phyloP scores from a whole-genome alignment of 441 rosid genomes.

The Populus hybrid region DNA sequence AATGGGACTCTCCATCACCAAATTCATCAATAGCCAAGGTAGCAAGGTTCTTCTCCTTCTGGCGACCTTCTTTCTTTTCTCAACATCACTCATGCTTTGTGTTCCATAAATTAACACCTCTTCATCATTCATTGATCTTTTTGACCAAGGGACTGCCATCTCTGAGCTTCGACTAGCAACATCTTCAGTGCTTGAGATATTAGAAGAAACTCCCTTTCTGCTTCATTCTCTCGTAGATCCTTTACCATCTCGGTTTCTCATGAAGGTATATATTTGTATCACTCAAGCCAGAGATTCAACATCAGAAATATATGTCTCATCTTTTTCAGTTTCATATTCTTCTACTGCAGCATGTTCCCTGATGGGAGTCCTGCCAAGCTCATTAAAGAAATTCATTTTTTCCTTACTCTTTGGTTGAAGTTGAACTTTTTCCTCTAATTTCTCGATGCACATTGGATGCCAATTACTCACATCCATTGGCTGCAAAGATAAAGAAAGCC shows the following conservation, averaged over 20 bases:
- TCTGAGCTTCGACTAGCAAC: not conserved
- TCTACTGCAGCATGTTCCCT: not conserved
- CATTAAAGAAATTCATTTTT: not conserved
- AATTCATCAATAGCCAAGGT: not conserved
- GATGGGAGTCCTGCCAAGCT: not conserved
- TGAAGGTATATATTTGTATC: not conserved
- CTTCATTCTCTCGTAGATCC: not conserved
- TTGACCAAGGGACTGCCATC: not conserved
- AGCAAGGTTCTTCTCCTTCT: not conserved
- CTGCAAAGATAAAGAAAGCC: not conserved
- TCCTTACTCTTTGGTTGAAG: not conserved
- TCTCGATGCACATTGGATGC: not conserved
- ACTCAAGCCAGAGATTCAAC: not conserved
- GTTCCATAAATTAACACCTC: not conserved
- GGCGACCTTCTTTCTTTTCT: not conserved
- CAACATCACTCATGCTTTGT: not conserved
- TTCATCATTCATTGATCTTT: not conserved
- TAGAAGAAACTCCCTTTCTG: not conserved
- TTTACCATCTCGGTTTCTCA: not conserved
- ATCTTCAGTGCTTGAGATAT: not conserved
- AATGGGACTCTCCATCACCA: too few species aligned
- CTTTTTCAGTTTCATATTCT: not conserved
- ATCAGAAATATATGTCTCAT: not conserved
- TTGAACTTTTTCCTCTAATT: not conserved
- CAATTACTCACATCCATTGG: not conserved